Evolutionary conservation across 2,329 filamentous ascomycete species (phyloP), one percentile per base, ranked within the genome.

Genomic region (Ophiosphaerella herpotricha): DNA sequence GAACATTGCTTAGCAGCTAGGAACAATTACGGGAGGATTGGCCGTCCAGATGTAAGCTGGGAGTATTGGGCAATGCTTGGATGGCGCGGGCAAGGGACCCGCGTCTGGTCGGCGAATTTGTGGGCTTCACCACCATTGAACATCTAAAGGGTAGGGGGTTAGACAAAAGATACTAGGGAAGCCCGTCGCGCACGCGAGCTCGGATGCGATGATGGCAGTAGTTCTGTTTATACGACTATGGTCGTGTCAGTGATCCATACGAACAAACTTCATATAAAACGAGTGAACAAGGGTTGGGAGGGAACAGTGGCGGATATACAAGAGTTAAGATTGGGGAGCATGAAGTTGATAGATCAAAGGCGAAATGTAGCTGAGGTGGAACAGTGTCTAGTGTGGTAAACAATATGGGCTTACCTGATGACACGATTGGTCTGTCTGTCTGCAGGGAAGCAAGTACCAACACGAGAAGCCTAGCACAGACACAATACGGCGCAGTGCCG

Each of bases 331-430:
- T 31, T 16, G 39, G 34, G 48, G 43, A 53, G 38, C 38, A 47
- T 31, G 16, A 39, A 52, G 8, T 42, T 43, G 50, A 18, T 35
- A 54, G 48, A 31, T 47, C 46, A 43, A 57, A 42, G 47, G 49
- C 43, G 31, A 54, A 48, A 43, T 48, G 53, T 57, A 61, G 51
- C 54, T 58, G 57, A 61, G 52, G 50, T 50, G 59, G 49, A 57
- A 63, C 49, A 58, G 61, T 52, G 26, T 29, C 26, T 29, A 58
- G 60, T 52, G 48, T 47, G 39, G 51, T 55, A 56, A 50, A 59
- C 57, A 63, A 62, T 67, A 68, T 68, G 66, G 59, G 63, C 67
- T 58, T 60, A 71, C 68, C 63, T 67, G 45, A 52, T 62, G 61
- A 59, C 50, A 54, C 41, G 58, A 58, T 57, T 58, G 59, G 57